Evolutionary conservation across 2,329 filamentous ascomycete species (phyloP).

Genomic region (Ampelomyces quisqualis): DNA sequence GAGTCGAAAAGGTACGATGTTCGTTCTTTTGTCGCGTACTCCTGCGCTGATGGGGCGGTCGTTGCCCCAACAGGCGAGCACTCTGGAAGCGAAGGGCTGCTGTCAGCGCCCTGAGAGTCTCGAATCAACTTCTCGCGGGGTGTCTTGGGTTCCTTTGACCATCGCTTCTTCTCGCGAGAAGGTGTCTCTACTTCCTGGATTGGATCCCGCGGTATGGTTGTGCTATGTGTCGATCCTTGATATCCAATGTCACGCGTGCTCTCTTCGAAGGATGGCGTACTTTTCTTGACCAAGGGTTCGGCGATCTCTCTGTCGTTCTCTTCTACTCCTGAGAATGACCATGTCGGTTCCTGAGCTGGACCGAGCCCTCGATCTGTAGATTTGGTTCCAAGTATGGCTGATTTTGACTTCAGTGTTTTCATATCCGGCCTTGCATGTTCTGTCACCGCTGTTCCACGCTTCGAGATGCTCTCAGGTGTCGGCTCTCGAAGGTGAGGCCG

Average conservation of each 20-base stretch:
- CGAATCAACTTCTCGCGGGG: slow-evolving; percentile 12
- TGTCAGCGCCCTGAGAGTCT: slow-evolving; percentile 11
- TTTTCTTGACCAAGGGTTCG: slow-evolving; percentile 46
- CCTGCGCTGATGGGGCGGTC: slow-evolving; percentile 31
- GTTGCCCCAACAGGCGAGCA: slow-evolving; percentile 11
- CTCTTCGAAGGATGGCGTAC: slow-evolving; percentile 28
- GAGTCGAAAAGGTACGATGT: slow-evolving; percentile 42
- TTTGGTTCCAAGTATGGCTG: no score
- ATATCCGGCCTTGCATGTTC: slow-evolving; percentile 4
- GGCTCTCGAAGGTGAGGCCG: slow-evolving; percentile 13
- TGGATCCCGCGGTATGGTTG: slow-evolving; percentile 13
- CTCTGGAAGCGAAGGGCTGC: slow-evolving; percentile 35
- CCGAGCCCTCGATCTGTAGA: slow-evolving; percentile 9
- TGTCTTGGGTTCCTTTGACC: slow-evolving; percentile 26
- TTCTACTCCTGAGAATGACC: slow-evolving; percentile 45
- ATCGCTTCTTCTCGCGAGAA: slow-evolving; percentile 17
- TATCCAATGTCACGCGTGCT: slow-evolving; percentile 49
- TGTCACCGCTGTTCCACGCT: slow-evolving; percentile 1
- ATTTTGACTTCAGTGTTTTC: no score
- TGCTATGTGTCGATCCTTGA: slow-evolving; percentile 29
- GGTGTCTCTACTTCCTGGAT: slow-evolving; percentile 19
- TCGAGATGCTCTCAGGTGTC: slow-evolving; percentile 1
- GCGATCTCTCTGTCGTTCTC: slow-evolving; percentile 50
- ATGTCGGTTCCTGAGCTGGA: slow-evolving; percentile 29
- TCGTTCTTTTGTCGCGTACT: slow-evolving; percentile 40